Evolutionary conservation across 2,329 filamentous ascomycete species (phyloP).

Genomic region (Epichloe scottii): DNA sequence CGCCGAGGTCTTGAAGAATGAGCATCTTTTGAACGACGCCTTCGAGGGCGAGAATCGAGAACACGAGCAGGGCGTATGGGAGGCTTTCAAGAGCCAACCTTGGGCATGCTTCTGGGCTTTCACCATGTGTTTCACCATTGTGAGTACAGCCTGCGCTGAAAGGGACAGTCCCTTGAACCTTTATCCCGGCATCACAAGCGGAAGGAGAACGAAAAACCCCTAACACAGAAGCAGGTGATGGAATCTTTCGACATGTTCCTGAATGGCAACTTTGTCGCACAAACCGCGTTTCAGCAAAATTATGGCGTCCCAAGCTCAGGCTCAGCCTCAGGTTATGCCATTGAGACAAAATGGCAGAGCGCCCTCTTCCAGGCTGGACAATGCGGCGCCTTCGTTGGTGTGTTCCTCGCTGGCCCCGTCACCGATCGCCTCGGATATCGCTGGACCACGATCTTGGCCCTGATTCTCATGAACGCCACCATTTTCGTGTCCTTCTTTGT

Average conservation of each 20-base stretch:
- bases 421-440: slow-evolving; percentile 25
- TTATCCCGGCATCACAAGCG: too few species aligned
- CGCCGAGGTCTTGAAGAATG: slow-evolving; percentile 21
- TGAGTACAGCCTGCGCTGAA: slow-evolving; percentile 14
- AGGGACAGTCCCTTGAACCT: too few species aligned
- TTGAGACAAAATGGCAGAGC: slow-evolving; percentile 29
- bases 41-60: slow-evolving; percentile 30
- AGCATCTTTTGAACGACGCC: slow-evolving; percentile 27
- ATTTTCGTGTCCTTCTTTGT: slow-evolving; percentile 43
- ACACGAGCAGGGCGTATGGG: slow-evolving; percentile 26
- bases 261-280: slow-evolving; percentile 33
- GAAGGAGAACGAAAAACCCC: background rate
- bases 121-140: slow-evolving; percentile 37
- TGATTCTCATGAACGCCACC: slow-evolving; percentile 26
- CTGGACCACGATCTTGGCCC: slow-evolving; percentile 21
- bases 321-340: slow-evolving; percentile 10
- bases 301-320: slow-evolving; percentile 22
- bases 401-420: slow-evolving; percentile 24
- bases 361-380: slow-evolving; percentile 22
- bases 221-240: slow-evolving; percentile 28
- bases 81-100: slow-evolving; percentile 26
- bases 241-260: slow-evolving; percentile 37
- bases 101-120: slow-evolving; percentile 35
- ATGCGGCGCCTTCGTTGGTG: slow-evolving; percentile 23
- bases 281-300: slow-evolving; percentile 21